Evolutionary conservation across 1,284 basidiomycete genomes (phyloP), one percentile per base, ranked within the genome.

Genomic region (Ustilago shanxiensis): DNA sequence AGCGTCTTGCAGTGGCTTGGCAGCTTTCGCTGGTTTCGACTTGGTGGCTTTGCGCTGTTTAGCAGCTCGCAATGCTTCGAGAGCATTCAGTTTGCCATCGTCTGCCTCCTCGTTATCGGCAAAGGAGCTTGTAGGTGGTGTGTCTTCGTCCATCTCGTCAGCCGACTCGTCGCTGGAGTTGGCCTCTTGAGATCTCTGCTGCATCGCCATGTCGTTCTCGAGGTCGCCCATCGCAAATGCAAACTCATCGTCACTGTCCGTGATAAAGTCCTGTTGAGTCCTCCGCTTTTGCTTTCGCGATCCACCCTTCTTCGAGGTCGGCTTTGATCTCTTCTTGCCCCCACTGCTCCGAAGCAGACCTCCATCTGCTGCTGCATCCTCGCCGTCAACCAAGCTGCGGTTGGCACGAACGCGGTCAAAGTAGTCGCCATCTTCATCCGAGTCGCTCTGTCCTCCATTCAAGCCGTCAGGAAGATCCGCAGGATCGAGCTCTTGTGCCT

Each of bases 241-340:
- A 28, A 79, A 72, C 52, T 83, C 83, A 55, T 83, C 83, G 65
- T 84, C 82, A 44, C 80, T 82, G 64, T 84, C 81, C 35, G 83
- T 77, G 66, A 83, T 83, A 26, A 77, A 79, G 57, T 83, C 82
- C 51, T 81, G 70, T 50, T 72, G 60, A 13, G 54, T 72, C 53
- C 79, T 74, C 45, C 60, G 47, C 60, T 69, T 66, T 22, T 60
- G 68, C 70, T 70, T 72, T 20, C 64, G 56, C 13, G 66, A 50
- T 8, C 51, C 65, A 16, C 60, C 57, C 14, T 31, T 35, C 44
- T 55, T 65, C 28, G 50, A 22, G 1, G 58, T 53, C 10, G 60
- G 49, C 47, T 45, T 60, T 37, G 56, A 58, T 26, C 33, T 55
- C 51, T 60, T 61, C 47, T 61, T 65, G 28, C 29, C 35, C 20